Evolutionary conservation across 495 filamentous ascomycete genomes (phyloP).

Genomic region (Lasiosphaeriaceae sp.): DNA sequence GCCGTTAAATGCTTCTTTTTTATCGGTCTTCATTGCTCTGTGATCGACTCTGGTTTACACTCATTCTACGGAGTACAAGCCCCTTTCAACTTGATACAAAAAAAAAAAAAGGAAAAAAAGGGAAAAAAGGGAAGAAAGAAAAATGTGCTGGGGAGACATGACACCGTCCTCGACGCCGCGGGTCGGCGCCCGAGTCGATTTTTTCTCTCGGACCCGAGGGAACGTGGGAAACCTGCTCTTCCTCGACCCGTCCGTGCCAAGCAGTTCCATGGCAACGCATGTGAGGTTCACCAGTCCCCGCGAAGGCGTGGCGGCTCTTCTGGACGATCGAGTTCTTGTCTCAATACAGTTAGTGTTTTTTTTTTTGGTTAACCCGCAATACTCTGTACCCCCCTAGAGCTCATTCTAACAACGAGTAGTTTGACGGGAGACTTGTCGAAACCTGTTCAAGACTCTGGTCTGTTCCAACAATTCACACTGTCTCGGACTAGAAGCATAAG

Average conservation of each 20-base stretch:
- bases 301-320: neutral
- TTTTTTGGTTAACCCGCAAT: no score
- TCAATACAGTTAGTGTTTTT: slow-evolving; percentile 26
- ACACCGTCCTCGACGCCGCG: slow-evolving; percentile 23
- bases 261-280: slow-evolving; percentile 27
- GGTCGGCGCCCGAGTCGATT: slow-evolving; percentile 27
- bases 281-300: slow-evolving; percentile 18
- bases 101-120: neutral
- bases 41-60: no score
- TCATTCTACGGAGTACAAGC: no score
- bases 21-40: no score
- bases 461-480: slow-evolving; percentile 31
- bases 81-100: no score
- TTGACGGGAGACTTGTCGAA: slow-evolving; percentile 35
- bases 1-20: no score
- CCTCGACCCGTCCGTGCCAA: slow-evolving; percentile 23
- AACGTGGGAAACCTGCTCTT: slow-evolving; percentile 29
- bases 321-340: slow-evolving; percentile 16
- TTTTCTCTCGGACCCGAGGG: slow-evolving; percentile 13
- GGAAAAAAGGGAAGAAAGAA: neutral
- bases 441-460: slow-evolving; percentile 28
- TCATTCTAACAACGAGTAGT: slow-evolving; percentile 15
- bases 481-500: neutral
- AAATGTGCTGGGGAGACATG: slow-evolving; percentile 27
- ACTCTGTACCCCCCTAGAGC: no score